Percentiles rank a stretch among this genome's conserved stretches.
Conservation (phyloP, 805 yeast species). For the Myxozyma sirexii region DNA sequence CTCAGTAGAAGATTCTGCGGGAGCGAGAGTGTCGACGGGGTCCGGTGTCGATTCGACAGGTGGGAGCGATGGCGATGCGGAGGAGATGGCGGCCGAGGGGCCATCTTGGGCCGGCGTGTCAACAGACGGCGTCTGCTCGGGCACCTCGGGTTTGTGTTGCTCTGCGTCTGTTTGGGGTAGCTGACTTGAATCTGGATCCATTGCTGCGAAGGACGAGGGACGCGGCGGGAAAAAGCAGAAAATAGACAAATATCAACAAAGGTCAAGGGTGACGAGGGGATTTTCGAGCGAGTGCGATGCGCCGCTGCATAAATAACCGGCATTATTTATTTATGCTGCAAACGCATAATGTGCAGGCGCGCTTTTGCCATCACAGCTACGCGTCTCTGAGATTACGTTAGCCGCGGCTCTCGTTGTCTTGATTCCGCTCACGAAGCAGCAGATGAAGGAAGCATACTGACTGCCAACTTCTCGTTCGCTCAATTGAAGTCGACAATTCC, state of each 20-base stretch:
- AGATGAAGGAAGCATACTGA: not conserved
- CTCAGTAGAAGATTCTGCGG: not conserved
- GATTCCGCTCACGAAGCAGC: not conserved
- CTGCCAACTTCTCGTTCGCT: not conserved
- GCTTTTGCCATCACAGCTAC: not conserved
- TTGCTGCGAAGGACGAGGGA: not conserved
- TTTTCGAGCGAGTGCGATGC: slow-evolving; percentile 15
- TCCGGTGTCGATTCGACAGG: slow-evolving; percentile 3
- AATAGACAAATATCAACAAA: not conserved
- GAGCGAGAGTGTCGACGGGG: not conserved
- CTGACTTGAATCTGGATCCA: slow-evolving; percentile 7
- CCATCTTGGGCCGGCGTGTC: not conserved
- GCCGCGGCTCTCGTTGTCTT: slow-evolving; percentile 1
- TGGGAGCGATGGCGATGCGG: slow-evolving; percentile 3
- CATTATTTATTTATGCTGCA: not conserved
- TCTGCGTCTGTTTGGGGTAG: not conserved
- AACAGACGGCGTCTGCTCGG: slow-evolving; percentile 5
- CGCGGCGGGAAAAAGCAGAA: not conserved
- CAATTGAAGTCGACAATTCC: not conserved
- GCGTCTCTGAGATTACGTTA: not conserved
- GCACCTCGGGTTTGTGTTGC: not conserved
- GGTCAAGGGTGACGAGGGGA: slow-evolving; percentile 11
- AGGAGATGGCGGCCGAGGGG: slow-evolving; percentile 7
- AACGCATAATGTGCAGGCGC: not conserved
- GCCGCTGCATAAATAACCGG: not conserved